Evolutionary conservation across 2,329 filamentous ascomycete species (phyloP).

Genomic region (Chaetothyriales sp.): DNA sequence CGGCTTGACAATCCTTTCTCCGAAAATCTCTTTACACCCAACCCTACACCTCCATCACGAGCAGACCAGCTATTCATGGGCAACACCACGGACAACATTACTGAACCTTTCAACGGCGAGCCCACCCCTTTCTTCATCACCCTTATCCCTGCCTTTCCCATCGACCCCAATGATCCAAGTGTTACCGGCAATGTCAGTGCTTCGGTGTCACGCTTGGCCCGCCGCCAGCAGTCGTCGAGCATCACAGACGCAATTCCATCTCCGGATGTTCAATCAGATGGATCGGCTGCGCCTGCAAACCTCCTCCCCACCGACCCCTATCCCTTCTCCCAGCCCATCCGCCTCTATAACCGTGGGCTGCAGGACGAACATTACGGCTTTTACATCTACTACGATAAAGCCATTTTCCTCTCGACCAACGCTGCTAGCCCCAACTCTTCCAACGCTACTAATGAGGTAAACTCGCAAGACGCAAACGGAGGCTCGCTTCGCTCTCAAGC

Average conservation of each 20-base stretch:
- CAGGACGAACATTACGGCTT: constrained; percentile 82
- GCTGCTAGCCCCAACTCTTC: constrained; percentile 5
- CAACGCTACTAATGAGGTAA: constrained; percentile 7
- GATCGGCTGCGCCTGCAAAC: constrained; percentile 56
- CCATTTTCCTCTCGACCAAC: constrained; percentile 57
- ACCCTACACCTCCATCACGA: constrained; percentile 36
- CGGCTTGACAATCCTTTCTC: constrained; percentile 24
- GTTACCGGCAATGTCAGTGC: constrained; percentile 4
- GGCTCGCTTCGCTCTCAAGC: constrained; percentile 36
- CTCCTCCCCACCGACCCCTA: constrained; percentile 47
- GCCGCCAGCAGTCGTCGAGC: constrained; percentile 16
- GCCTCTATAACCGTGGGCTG: constrained; percentile 70
- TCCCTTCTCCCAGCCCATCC: constrained; percentile 58
- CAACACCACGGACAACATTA: constrained; percentile 66
- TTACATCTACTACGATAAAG: constrained; percentile 81
- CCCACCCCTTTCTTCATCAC: constrained; percentile 80
- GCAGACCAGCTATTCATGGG: constrained; percentile 70
- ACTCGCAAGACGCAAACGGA: constrained; percentile 33
- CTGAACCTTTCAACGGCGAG: constrained; percentile 62
- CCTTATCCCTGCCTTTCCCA: constrained; percentile 38
- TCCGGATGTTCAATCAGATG: constrained; percentile 32
- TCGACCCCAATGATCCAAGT: constrained; percentile 24
- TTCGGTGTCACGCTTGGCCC: constrained; percentile 12
- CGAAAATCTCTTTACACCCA: constrained; percentile 28
- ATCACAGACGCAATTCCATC: constrained; percentile 11